Base-by-base conservation (phyloP, 306 rosid species). In the Prunus kanzakura region DNA sequence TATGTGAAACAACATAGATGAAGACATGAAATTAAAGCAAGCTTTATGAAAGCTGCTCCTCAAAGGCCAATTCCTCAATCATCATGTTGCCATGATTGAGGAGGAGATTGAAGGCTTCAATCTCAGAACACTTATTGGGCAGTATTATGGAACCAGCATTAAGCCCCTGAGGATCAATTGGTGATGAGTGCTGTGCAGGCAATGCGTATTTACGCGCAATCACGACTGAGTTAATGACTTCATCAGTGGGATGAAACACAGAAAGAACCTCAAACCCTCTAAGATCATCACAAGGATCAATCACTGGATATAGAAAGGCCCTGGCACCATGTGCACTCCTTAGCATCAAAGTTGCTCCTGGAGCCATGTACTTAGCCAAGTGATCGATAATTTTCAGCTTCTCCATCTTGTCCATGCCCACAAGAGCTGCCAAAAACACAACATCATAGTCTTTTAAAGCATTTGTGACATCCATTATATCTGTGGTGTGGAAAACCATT, bases 251-350 rank as follows among this genome's bases (percentile, higher is more conserved):
- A 65, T 95, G 99, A 43, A 88, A 92, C 35, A 95, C 87, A 6
- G 92, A 75, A 50, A 95, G 91, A 0, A 92, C 85, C 78, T 92
- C 92, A 74, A 95, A 95, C 71, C 97, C 97, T 43, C 43, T 51
- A 61, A 92, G 87, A 64, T 92, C 92, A 8, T 89, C 90, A 6
- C 82, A 64, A 32, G 95, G 74, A 0, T 95, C 97, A 67, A 95
- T 77, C 35, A 92, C 93, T 0, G 99, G 99, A 62, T 95, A 95
- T 4, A 95, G 89, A 79, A 95, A 92, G 69, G 90, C 97, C 38
- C 97, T 76, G n/a, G 96, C 92, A 11, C 97, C 99, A 18, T 92
- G 91, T 1, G 99, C 97, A 56, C 97, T 95, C 80, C 99, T 88
- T 1, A 95, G 72, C 93, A 95, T 88, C 75, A 92, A 60, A 77